Evolutionary conservation across 202 grass and related monocot species (phyloP), one percentile per base, ranked within the genome.

Genomic region (Cymbopogon flexuosus): DNA sequence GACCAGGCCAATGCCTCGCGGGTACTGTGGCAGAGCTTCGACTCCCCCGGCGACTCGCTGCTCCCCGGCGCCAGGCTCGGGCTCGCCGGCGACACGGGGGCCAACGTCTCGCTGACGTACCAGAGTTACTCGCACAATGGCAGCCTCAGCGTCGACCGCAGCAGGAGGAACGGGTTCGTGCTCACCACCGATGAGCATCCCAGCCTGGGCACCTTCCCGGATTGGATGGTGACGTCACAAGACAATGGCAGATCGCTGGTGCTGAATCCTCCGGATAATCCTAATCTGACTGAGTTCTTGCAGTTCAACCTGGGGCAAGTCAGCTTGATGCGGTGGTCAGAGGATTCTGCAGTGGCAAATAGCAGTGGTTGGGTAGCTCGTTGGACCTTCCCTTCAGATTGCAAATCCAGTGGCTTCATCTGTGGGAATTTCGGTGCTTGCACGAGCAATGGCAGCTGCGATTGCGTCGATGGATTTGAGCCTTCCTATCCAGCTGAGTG

Each of bases 21-120:
- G 19, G 66, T 92, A 10, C 22, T 88, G 31, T 96, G 93, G 93
- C 89, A 92, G 81, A 96, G 93, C 82, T 84, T 93, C 8, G 90
- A 93, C 7, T 39, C 52, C 70, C 90, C 87, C 21, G 66, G 72
- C 21, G 82, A 93, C 57, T 68, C 84, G 33, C 71, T 86, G 68
- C 88, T 93, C 16, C 81, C 90, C 16, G 91, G 88, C 3, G 72
- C 31, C 8, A 83, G 61, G 75, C 75, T 93, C 9, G 91, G 85
- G 42, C 19, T 90, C 57, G 85, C 71, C 63, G 71, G 36, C 33
- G 23, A 56, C 41, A 89, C 91, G 14, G 81, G 77, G 3, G 24
- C 8, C 57, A 86, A 76, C 61, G 2, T 88, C 61, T 79, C 81
- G 1, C 15, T 84, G 10, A 76, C 70, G 14, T 88, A 80, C 70